Evolutionary conservation across 1,284 basidiomycete species (phyloP).

Genomic region (Thecaphora thlaspeos): DNA sequence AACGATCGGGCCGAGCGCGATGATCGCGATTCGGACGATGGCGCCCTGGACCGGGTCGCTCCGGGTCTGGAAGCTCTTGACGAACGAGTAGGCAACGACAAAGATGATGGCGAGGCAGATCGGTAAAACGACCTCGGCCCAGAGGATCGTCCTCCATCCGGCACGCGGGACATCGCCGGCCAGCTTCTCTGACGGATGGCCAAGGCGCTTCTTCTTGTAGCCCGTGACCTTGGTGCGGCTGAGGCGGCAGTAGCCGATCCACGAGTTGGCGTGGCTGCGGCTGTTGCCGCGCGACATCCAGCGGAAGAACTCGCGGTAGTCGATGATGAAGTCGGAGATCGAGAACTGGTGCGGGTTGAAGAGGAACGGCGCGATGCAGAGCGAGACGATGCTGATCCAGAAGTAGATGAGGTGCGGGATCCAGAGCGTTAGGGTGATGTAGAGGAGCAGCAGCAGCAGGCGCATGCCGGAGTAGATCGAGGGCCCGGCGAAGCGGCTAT

Average conservation of each 20-base stretch:
- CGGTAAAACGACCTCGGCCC: conserved; percentile 53
- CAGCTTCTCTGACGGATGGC: conserved; percentile 57
- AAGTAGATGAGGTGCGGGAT: conserved; percentile 58
- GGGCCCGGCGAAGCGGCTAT: conserved; percentile 56
- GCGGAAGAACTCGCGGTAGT: conserved; percentile 58
- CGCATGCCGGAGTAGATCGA: conserved; percentile 58
- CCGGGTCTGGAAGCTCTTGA: conserved; percentile 54
- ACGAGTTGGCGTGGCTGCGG: conserved; percentile 57
- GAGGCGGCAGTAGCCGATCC: conserved; percentile 58
- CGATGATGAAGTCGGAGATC: conserved; percentile 56
- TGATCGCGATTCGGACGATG: conserved; percentile 86
- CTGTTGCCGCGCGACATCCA: conserved; percentile 58
- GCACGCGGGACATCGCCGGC: conserved; percentile 55
- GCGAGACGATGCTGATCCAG: conserved; percentile 56
- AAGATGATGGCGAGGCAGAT: conserved; percentile 54
- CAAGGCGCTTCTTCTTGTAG: conserved; percentile 58
- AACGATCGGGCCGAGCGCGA: conserved; percentile 89
- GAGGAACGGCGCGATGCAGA: conserved; percentile 57
- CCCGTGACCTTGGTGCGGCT: conserved; percentile 57
- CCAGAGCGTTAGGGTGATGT: conserved; percentile 57
- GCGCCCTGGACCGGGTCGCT: conserved; percentile 63
- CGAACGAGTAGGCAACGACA: conserved; percentile 56
- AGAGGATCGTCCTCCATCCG: conserved; percentile 54
- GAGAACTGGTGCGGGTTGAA: conserved; percentile 59
- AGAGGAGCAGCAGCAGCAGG: conserved; percentile 52